Base-by-base conservation (phyloP, 495 filamentous ascomycete genomes). In the Aspergillus sclerotiicarbonarius region DNA sequence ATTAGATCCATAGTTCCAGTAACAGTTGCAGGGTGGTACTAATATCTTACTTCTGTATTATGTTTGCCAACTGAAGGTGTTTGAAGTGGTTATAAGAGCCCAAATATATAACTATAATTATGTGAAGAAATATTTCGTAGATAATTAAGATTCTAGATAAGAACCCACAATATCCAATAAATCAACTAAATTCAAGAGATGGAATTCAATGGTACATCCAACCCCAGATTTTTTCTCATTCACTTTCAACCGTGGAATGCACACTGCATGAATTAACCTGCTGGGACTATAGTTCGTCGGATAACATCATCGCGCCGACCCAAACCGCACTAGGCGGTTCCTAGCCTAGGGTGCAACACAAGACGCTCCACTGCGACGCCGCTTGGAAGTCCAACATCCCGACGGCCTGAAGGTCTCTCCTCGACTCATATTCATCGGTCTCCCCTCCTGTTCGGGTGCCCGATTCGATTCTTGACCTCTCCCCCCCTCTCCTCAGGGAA, bases 381-480 rank as follows among this genome's bases (percentile, higher is more conserved):
- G 25, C 39, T 44, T 44, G 37, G 37, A 41, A 13, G 37, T 41
- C 30, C 47, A 50, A 46, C 53, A 47, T 21, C 44, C 53, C 41
- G 39, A 47, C 41, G 25, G 31, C 30, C 54, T 54, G 32, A 54
- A 57, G 57, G 57, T 63, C 59, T 58, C 54, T 54, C 56, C 44
- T 51, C 32, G 29, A 46, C 20, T 32, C 54, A 37, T 44, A 31
- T 48, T 43, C 55, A 9, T 9, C 13, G 4, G 15, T n/a, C 37
- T 41, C 37, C 37, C 37, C 37, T 41, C 37, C 10, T n/a, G 37
- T 41, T 41, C 37, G 37, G 12, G 12, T 41, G 37, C 37, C n/a
- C 12, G 37, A n/a, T n/a, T n/a, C 8, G 15, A 15, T 41, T 12
- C 37, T n/a, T 37, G 8, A 37, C 45, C 53, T 53, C 31, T 29